Base-by-base conservation (phyloP, 2,329 filamentous ascomycete genomes). In the Lecanoromycetidae sp. region DNA sequence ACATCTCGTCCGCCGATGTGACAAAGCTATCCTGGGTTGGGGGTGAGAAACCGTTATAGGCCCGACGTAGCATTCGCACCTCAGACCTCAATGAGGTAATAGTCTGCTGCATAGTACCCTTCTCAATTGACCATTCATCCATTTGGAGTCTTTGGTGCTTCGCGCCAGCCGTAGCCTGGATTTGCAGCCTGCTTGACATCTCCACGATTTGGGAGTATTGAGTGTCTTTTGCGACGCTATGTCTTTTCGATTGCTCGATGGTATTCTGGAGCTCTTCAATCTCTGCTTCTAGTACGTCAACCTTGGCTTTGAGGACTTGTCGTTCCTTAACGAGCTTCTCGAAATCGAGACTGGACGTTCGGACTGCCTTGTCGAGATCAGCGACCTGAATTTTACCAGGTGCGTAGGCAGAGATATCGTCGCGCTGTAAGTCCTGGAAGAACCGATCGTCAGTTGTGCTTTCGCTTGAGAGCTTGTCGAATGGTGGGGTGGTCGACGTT, bases 181-280 rank as follows among this genome's bases (percentile, higher is more conserved):
- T 61, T 50, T 74, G 69, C 17, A 74, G 55, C 13, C 62, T 59
- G 5, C 63, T 64, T 22, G 69, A 67, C 66, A 72, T 70, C 30
- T 71, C 69, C 55, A 74, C 61, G 55, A 74, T 74, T 41, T 65
- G 65, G 55, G 68, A 63, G 59, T 72, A 74, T 57, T 74, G 71
- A 46, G 63, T 63, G 26, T 68, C 68, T 42, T 71, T 70, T 3
- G 62, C 61, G 2, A 61, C 60, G 3, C 66, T 57, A 40, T 69
- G 62, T 23, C 60, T 57, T n/a, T 66, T 61, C 15, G 66, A 67
- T 37, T 68, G 64, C 34, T 76, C 72, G 35, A 71, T 60, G 48
- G 66, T 69, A 46, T 65, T 63, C 36, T 68, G 63, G 34, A 73
- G 57, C 8, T 74, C 69, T 48, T 72, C 67, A 2, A 74, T 60